These are phyloP conservation scores for Melocanna baccifera DNA, from an alignment of 176 grass and related monocot genomes.

Conservation along the genomic window DNA sequence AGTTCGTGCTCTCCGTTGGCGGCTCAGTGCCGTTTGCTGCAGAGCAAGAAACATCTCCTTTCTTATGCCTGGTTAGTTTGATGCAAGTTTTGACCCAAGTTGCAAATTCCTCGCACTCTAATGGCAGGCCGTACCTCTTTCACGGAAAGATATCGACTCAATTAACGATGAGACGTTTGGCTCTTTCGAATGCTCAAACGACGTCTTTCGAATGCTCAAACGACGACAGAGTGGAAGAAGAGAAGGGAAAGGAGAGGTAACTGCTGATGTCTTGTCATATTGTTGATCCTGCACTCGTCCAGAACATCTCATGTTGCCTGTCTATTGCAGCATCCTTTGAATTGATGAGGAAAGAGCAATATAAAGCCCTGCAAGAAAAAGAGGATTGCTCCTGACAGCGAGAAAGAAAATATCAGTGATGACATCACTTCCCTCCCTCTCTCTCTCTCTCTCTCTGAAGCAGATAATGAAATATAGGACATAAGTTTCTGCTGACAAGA, in stretches of 20 bases:
- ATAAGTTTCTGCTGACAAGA: background rate
- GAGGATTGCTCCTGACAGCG: conserved; percentile 23
- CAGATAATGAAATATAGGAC: too few species aligned
- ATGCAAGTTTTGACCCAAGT: background rate
- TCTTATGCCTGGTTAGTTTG: background rate
- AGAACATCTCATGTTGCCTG: background rate
- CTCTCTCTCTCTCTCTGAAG: too few species aligned
- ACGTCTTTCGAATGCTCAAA: conserved; percentile 33
- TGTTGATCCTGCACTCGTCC: background rate
- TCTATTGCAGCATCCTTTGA: conserved; percentile 50
- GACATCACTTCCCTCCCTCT: conserved; percentile 43
- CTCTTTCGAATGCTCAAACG: too few species aligned
- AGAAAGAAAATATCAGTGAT: conserved; percentile 36
- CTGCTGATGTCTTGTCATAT: background rate
- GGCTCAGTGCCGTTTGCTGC: background rate
- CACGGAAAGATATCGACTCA: conserved; percentile 34
- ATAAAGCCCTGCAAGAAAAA: conserved; percentile 48
- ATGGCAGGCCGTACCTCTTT: conserved; percentile 41
- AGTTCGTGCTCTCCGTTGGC: too few species aligned
- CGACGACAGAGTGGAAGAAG: conserved; percentile 54
- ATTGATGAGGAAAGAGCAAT: conserved; percentile 55
- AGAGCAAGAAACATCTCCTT: background rate
- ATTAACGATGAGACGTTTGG: conserved; percentile 60
- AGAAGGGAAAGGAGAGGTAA: conserved; percentile 49
- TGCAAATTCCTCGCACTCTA: conserved; percentile 1